phyloP scores from a whole-genome alignment of 345 rosid species.

The Ailanthus altissimus region DNA sequence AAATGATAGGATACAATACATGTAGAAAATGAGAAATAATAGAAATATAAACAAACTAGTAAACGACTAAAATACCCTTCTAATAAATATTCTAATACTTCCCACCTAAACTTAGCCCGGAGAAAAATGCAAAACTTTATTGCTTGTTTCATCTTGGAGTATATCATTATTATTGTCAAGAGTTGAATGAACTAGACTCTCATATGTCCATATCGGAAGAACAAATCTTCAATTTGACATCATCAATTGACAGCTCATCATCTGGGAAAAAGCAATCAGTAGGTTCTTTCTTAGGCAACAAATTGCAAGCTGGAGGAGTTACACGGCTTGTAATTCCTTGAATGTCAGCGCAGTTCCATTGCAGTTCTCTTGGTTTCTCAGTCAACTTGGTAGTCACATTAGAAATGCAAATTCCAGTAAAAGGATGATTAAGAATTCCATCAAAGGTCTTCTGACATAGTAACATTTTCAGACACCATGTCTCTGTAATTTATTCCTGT shows the following conservation, averaged over 20 bases:
- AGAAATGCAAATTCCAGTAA: conserved; percentile 69
- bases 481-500: conserved; percentile 54
- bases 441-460: conserved; percentile 46
- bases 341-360: conserved; percentile 74
- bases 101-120: too few relatives aligned
- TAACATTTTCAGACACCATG: conserved; percentile 60
- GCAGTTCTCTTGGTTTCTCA: conserved; percentile 38
- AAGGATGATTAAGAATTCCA: conserved; percentile 36
- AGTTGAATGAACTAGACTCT: not conserved
- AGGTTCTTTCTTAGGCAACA: conserved; percentile 44
- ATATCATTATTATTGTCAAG: not conserved
- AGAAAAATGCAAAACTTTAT: not conserved
- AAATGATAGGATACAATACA: too few relatives aligned
- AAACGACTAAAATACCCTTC: too few relatives aligned
- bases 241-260: conserved; percentile 65
- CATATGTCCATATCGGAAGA: not conserved
- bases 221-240: conserved; percentile 49
- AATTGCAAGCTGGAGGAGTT: conserved; percentile 52
- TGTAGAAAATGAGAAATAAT: too few relatives aligned
- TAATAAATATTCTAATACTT: too few relatives aligned
- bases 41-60: too few relatives aligned
- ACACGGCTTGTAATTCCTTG: conserved; percentile 56
- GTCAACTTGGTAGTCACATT: conserved; percentile 50
- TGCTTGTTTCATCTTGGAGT: not conserved
- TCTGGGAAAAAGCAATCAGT: conserved; percentile 53